Conservation (phyloP, 495 filamentous ascomycete genomes). For the Thermochaetoides thermophila region DNA sequence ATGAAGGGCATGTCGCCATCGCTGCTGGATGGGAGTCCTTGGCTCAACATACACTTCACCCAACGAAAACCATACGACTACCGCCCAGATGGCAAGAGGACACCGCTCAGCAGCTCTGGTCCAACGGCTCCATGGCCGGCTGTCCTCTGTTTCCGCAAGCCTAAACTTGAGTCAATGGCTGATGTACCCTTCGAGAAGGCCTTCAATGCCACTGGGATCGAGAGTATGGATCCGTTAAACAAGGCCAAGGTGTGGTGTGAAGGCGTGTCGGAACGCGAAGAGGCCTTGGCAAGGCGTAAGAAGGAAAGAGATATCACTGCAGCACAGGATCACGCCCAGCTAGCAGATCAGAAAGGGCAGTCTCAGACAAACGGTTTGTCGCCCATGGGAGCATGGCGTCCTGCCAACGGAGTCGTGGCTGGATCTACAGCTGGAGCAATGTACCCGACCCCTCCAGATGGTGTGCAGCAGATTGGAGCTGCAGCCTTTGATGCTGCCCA, state of each 20-base stretch:
- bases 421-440: slow-evolving; percentile 55
- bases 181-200: slow-evolving; percentile 9
- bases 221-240: slow-evolving; percentile 43
- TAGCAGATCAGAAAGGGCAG: slow-evolving; percentile 19
- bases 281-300: slow-evolving; percentile 28
- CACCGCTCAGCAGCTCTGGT: slow-evolving; percentile 18
- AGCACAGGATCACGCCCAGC: slow-evolving; percentile 27
- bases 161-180: slow-evolving; percentile 9
- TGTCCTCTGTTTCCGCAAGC: slow-evolving; percentile 35
- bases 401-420: too few relatives aligned
- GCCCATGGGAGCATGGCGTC: slow-evolving; percentile 30
- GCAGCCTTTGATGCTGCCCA: slow-evolving; percentile 34
- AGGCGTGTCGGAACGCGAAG: slow-evolving; percentile 32
- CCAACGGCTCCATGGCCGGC: slow-evolving; percentile 34
- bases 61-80: slow-evolving; percentile 25
- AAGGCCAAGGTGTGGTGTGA: slow-evolving; percentile 57
- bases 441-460: slow-evolving; percentile 83
- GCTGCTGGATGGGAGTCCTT: slow-evolving; percentile 19
- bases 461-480: slow-evolving; percentile 32
- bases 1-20: slow-evolving; percentile 27
- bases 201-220: slow-evolving; percentile 5
- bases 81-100: slow-evolving; percentile 25
- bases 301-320: slow-evolving; percentile 37
- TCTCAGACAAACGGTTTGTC: slow-evolving; percentile 23
- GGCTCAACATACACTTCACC: slow-evolving; percentile 22